Evolutionary conservation across 345 rosid species (phyloP).

Genomic region (Brassica rapa): DNA sequence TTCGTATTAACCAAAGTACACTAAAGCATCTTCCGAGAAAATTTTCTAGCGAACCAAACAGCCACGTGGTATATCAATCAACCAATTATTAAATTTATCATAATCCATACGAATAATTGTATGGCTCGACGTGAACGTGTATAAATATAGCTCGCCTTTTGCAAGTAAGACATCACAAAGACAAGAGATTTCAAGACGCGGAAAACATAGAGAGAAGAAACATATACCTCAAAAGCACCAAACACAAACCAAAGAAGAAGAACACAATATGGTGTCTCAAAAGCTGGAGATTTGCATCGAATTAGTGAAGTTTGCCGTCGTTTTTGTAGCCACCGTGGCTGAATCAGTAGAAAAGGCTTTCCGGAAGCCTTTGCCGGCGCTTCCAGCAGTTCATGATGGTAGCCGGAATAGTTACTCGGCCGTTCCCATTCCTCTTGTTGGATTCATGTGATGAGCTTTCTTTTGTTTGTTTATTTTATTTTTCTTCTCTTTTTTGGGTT

Average conservation of each 20-base stretch:
- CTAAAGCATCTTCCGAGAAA: constrained; percentile 26
- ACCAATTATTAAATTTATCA: constrained; percentile 28
- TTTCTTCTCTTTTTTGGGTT: background rate
- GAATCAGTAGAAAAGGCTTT: constrained; percentile 47
- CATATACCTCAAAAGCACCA: constrained; percentile 26
- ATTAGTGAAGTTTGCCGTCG: constrained; percentile 45
- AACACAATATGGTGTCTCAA: constrained; percentile 48
- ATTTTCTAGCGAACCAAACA: background rate
- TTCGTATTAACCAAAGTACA: constrained; percentile 27
- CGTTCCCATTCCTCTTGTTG: constrained; percentile 48
- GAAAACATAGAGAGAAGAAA: constrained; percentile 7
- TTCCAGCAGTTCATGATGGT: constrained; percentile 21
- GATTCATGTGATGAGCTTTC: constrained; percentile 49
- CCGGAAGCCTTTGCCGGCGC: constrained; percentile 21
- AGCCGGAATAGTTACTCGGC: constrained; percentile 22
- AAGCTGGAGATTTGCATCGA: constrained; percentile 52
- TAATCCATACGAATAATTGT: constrained; percentile 17
- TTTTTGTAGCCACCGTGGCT: constrained; percentile 50
- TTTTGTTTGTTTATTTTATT: background rate
- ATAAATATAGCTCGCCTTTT: constrained; percentile 28
- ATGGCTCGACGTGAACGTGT: constrained; percentile 17
- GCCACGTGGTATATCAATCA: constrained; percentile 25
- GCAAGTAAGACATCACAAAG: constrained; percentile 28
- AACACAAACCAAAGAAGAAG: constrained; percentile 1
- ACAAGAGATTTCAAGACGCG: constrained; percentile 33